Conservation (phyloP, 1,284 basidiomycete genomes). For the Puccinia hordei region DNA sequence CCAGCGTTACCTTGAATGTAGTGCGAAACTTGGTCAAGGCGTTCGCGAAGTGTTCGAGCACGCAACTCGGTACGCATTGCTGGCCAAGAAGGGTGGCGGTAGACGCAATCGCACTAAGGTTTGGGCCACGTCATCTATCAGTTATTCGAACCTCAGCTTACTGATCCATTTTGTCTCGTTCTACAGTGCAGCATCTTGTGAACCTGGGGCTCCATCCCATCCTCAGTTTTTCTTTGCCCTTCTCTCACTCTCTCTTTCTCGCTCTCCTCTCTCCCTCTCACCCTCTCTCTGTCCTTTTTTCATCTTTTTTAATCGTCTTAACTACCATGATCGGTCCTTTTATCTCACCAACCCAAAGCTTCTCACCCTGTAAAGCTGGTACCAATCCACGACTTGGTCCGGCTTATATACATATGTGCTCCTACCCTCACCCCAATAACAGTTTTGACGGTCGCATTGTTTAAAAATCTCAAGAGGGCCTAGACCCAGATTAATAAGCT, state of each 20-base stretch:
- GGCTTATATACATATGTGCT: no score
- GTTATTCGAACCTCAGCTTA: not conserved
- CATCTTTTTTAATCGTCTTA: constrained; percentile 6
- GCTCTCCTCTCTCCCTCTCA: not conserved
- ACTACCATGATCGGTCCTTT: not conserved
- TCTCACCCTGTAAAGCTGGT: not conserved
- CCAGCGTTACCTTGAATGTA: constrained; percentile 85
- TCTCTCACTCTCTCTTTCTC: not conserved
- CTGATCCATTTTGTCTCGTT: not conserved
- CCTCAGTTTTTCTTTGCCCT: not conserved
- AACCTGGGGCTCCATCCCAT: not conserved
- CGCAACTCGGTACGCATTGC: constrained; percentile 77
- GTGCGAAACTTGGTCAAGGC: constrained; percentile 82
- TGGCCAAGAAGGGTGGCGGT: constrained; percentile 56
- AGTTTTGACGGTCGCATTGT: no score
- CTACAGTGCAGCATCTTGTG: constrained; percentile 15
- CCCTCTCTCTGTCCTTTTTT: not conserved
- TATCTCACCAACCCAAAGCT: not conserved
- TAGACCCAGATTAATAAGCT: no score
- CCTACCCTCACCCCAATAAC: no score
- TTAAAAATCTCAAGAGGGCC: no score
- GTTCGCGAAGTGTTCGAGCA: constrained; percentile 90
- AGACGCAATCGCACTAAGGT: constrained; percentile 38
- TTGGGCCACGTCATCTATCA: not conserved
- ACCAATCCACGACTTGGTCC: not conserved